Base-by-base conservation (phyloP, 2,329 filamentous ascomycete genomes). In the Botrytis fabae region DNA sequence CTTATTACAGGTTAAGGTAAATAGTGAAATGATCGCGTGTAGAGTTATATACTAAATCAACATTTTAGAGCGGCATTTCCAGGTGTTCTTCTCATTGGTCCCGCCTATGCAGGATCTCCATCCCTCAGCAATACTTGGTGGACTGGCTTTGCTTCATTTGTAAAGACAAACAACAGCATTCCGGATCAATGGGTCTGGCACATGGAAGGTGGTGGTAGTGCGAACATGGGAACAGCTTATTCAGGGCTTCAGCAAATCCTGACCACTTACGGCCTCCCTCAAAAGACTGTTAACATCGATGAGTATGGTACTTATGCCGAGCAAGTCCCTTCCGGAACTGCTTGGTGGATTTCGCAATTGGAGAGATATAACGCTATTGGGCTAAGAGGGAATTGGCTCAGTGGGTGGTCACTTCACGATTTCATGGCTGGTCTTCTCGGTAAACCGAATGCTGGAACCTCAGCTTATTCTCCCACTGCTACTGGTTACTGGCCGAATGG, bases 171-270 rank as follows among this genome's bases (percentile, higher is more conserved):
- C 73, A 74, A 80, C 8, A 81, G 78, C 25, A 77, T 84, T 42
- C 85, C 85, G 0, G 83, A 85, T 46, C 82, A 84, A 72, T 85
- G 84, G 74, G 77, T 82, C 28, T 86, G 82, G 80, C 85, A 86
- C 73, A 78, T 84, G 68, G 82, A 84, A 75, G 80, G 80, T 2
- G 78, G 70, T 8, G 38, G 22, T 44, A 46, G 22, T 57, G 61
- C 35, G 22, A 44, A 75, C 18, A 74, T 74, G 69, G 62, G 59
- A 38, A 54, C 46, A 20, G 22, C 71, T 16, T 71, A 76, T 12
- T 75, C 75, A 10, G 79, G 83, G 71, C 78, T 82, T 4, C 57
- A 75, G 18, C 38, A 73, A 5, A 71, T 82, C 1, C 78, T 81
- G 1, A 70, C 73, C 8, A 72, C 73, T 4, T 74, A 74, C 60